Evolutionary conservation across 2,329 filamentous ascomycete species (phyloP).

Genomic region (Dothiorella sarmentorum): DNA sequence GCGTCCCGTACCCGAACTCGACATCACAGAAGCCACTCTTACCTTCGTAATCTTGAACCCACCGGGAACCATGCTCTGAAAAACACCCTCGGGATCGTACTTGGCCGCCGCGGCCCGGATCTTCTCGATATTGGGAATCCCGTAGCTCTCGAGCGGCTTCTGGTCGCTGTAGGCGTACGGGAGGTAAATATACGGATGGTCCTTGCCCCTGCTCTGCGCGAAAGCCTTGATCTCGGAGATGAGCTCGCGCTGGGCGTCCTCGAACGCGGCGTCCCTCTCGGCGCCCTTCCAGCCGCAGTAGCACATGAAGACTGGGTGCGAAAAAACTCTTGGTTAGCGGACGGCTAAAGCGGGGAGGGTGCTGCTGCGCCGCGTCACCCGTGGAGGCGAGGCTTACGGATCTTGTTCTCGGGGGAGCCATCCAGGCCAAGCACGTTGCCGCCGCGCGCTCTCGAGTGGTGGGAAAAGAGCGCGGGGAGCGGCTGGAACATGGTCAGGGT

Average conservation of each 20-base stretch:
- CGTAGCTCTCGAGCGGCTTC: constrained; percentile 27
- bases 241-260: neutral
- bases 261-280: constrained; percentile 1
- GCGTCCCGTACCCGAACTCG: no score
- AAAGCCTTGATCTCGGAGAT: neutral
- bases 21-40: neutral
- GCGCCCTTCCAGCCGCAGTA: constrained; percentile 16
- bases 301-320: constrained; percentile 8
- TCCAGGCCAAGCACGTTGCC: constrained; percentile 26
- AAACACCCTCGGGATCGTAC: constrained; percentile 25
- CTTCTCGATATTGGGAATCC: constrained; percentile 19
- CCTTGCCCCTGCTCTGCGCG: constrained; percentile 2
- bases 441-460: constrained; percentile 15
- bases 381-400: no score
- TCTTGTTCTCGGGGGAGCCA: constrained; percentile 20
- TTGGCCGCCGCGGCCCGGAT: constrained; percentile 16
- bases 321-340: no score
- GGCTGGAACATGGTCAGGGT: constrained; percentile 23
- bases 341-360: no score
- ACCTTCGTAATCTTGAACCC: constrained; percentile 31
- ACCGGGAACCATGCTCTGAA: constrained; percentile 27
- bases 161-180: constrained; percentile 9
- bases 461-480: constrained; percentile 19
- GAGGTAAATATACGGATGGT: constrained; percentile 12
- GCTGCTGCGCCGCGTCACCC: no score